Percentiles rank a stretch among this genome's conserved stretches.
Evolutionary conservation across 2,329 filamentous ascomycete genomes (phyloP).

Genomic region (Chaetomium globosum): DNA sequence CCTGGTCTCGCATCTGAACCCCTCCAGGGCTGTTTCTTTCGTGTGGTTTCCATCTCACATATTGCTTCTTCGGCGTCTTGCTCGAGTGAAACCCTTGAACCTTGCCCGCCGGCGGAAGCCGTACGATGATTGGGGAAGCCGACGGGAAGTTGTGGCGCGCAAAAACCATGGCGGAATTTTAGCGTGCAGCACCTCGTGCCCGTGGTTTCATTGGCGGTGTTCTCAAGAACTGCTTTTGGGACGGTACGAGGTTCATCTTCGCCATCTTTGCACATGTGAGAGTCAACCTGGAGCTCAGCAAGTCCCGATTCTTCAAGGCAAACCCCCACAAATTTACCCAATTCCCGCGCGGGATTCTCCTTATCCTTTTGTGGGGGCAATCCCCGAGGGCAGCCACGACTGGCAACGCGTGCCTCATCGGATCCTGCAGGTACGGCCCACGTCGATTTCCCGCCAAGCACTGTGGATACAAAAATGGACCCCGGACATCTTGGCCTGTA

Average conservation of each 20-base stretch:
- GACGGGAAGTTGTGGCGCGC: conserved; percentile 9
- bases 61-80: neutral
- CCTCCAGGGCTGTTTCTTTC: neutral
- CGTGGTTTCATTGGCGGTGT: neutral
- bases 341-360: neutral
- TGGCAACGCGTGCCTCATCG: neutral
- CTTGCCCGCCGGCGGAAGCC: neutral
- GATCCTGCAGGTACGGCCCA: conserved; percentile 1
- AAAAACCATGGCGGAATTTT: conserved; percentile 3
- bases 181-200: conserved; percentile 3
- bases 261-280: neutral
- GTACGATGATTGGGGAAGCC: neutral
- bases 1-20: neutral
- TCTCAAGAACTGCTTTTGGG: neutral
- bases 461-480: neutral
- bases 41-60: neutral
- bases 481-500: neutral
- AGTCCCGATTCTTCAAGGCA: neutral
- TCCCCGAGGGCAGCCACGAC: neutral
- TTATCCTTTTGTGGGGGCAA: neutral
- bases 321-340: neutral
- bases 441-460: neutral
- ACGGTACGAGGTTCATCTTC: neutral
- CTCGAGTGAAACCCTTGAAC: neutral
- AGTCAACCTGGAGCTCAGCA: neutral